These are phyloP conservation scores for Macrophomina pseudophaseolina DNA, from an alignment of 2,329 filamentous ascomycete genomes.

Conservation along the genomic window DNA sequence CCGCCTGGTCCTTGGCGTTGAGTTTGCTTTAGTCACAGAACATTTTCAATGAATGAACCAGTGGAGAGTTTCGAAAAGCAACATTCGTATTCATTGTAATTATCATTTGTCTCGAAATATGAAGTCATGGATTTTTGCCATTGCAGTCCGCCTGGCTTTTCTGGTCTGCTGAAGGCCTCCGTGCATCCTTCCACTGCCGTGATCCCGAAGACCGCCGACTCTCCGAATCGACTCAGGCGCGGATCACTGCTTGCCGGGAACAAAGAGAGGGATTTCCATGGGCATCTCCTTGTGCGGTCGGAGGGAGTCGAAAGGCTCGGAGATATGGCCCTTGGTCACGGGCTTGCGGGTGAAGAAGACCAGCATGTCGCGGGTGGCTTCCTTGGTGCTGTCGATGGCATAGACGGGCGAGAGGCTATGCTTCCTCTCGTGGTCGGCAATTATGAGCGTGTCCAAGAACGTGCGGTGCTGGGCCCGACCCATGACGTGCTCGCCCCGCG, in stretches of 20 bases:
- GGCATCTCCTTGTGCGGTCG: conserved; percentile 33
- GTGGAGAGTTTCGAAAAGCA: background rate
- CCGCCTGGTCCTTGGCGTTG: background rate
- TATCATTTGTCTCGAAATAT: background rate
- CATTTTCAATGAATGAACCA: background rate
- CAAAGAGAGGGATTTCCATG: background rate
- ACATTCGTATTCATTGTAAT: background rate
- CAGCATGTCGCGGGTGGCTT: conserved; percentile 39
- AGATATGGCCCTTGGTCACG: conserved; percentile 32
- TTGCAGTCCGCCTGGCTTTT: background rate
- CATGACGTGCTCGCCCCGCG: conserved; percentile 32
- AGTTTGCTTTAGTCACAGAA: background rate
- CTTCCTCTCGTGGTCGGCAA: conserved; percentile 38
- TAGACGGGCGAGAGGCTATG: conserved; percentile 36
- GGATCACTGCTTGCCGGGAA: background rate
- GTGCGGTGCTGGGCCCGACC: conserved; percentile 35
- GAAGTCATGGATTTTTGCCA: background rate
- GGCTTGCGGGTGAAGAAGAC: conserved; percentile 40
- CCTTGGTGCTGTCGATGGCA: conserved; percentile 31
- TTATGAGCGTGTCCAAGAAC: conserved; percentile 37
- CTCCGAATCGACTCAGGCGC: background rate
- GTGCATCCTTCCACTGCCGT: background rate
- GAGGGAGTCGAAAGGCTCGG: conserved; percentile 35
- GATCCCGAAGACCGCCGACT: background rate
- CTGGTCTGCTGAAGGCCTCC: background rate